Evolutionary conservation across 1,284 basidiomycete species (phyloP), one percentile per base, ranked within the genome.

Genomic region (Neolentinus lepideus): DNA sequence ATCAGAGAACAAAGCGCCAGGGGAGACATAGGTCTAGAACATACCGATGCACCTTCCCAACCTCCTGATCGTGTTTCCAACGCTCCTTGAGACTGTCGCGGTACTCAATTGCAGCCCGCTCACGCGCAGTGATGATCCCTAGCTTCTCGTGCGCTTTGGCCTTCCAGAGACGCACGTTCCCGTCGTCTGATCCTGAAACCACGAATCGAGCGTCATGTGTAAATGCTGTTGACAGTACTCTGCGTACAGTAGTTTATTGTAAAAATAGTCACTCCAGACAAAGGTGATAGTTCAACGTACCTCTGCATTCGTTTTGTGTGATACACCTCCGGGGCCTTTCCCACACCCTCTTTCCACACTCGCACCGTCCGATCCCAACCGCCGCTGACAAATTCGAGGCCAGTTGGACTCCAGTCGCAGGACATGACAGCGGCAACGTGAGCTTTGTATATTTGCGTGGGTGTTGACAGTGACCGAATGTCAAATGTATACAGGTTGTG

Each of bases 241-340:
- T 88, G 38, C 38, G 29, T 31, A 12, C 29, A 31, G 29, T 6
- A 31, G 4, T 31, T n/a, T n/a, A n/a, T n/a, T n/a, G n/a, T n/a
- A 35, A 35, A 9, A 16, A 35, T 35, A 16, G 33, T 35, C 33
- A 35, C 9, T 9, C 33, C 33, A 9, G 9, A 35, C 58, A 10
- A 69, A 70, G 27, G 38, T 27, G 3, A 27, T 24, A 51, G 25
- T 2, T 16, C 52, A 54, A 59, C 69, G 53, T 54, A 92, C 89
- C 94, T 83, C 70, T 99, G 96, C 97, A 99, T 99, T 45, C 97
- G 90, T 74, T 98, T 98, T 24, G 94, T 96, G 73, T 99, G 96
- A 69, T 99, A 99, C 3, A 95, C 87, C 68, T 98, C 96, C 21
- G 92, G 85, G 2, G 81, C 80, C 56, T 85, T 84, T 2, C 94